A percentile compares a stretch with the other conserved stretches of the same genome.
Conservation (phyloP, 2,329 filamentous ascomycete species). For the Monosporascus sp. region DNA sequence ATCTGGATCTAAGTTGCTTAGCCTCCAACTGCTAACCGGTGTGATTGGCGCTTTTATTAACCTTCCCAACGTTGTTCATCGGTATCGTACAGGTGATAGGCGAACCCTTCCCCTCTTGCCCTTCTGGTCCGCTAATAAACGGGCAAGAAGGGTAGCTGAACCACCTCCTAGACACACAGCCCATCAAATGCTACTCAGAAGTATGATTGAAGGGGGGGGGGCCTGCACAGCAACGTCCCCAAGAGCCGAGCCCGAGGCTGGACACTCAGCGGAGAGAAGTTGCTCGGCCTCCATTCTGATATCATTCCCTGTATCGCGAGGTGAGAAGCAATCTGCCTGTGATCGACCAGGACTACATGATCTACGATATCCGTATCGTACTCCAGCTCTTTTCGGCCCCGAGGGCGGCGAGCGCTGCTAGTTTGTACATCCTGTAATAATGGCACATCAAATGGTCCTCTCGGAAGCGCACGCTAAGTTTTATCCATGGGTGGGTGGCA, state of each 20-base stretch:
- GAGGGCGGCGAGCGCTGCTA: background rate
- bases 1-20: background rate
- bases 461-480: slow-evolving; percentile 9
- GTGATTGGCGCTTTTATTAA: background rate
- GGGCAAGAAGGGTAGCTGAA: background rate
- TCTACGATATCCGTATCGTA: too few species aligned
- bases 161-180: background rate
- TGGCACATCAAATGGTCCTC: slow-evolving; percentile 15
- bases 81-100: background rate
- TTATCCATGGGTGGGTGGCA: slow-evolving; percentile 10
- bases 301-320: background rate
- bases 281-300: too few species aligned
- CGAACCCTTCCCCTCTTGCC: background rate
- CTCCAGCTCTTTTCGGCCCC: background rate
- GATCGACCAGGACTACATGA: too few species aligned
- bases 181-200: background rate
- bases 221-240: too few species aligned
- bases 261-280: too few species aligned
- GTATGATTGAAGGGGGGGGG: too few species aligned
- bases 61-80: background rate
- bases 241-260: too few species aligned
- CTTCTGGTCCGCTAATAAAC: background rate
- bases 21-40: background rate
- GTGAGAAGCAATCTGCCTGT: too few species aligned
- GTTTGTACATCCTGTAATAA: background rate